Conservation (phyloP, 768 basidiomycete genomes). For the Ephemerocybe angulata region DNA sequence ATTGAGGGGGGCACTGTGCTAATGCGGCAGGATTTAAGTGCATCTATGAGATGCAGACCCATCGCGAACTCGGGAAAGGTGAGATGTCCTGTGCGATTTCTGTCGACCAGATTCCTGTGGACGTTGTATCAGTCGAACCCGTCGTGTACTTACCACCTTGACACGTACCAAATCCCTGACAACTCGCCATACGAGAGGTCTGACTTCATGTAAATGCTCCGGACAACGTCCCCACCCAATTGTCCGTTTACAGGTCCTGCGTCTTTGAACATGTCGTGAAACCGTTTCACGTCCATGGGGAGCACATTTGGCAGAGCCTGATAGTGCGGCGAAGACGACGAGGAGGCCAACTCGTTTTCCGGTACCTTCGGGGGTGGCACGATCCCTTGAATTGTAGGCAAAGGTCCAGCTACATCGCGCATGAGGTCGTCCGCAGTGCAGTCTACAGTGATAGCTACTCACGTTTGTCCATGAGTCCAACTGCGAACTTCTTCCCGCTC, state of each 20-base stretch:
- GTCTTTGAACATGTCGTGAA: conserved; percentile 48
- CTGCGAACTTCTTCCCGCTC: conserved; percentile 26
- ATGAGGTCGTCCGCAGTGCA: not conserved
- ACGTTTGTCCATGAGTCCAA: conserved; percentile 44
- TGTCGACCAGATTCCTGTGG: conserved; percentile 60
- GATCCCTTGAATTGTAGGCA: conserved; percentile 35
- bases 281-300: conserved; percentile 51
- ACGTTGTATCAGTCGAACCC: not conserved
- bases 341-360: conserved; percentile 8
- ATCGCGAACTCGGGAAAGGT: conserved; percentile 67
- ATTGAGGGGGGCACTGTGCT: conserved; percentile 28
- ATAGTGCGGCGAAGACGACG: conserved; percentile 38
- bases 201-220: conserved; percentile 61
- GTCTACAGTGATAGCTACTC: conserved; percentile 20
- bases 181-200: conserved; percentile 56
- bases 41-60: conserved; percentile 62
- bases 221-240: conserved; percentile 54
- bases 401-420: conserved; percentile 45
- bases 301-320: conserved; percentile 26
- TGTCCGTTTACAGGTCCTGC: conserved; percentile 51
- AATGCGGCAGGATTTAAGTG: conserved; percentile 32
- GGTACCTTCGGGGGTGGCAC: conserved; percentile 9
- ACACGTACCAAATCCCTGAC: conserved; percentile 55
- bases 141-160: not conserved
- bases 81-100: conserved; percentile 52